Evolutionary conservation across 1,139 yeast genomes (phyloP), one percentile per base, ranked within the genome.

Genomic region (Yamadazyma aaseri): DNA sequence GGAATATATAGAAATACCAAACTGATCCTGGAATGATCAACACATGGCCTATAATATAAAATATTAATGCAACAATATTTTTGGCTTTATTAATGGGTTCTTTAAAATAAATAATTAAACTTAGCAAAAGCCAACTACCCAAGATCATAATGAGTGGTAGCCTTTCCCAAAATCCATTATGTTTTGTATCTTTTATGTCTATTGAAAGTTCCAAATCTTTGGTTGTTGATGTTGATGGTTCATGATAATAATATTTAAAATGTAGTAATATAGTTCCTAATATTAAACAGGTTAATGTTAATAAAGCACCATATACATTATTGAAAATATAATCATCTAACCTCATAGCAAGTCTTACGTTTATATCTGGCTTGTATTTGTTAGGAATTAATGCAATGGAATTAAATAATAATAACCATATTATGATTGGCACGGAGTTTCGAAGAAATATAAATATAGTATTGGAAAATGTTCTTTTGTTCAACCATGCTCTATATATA

Each of bases 1-100:
- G 84, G 63, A 79, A 80, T n/a, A 79, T 73, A 49, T 81, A 80
- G 9, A 81, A 60, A 60, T 80, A 81, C 21, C 79, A 69, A 1
- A 81, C 74, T 0, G 83, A 77, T 38, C 79, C 52, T n/a, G 81
- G 71, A 1, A 86, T 85, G 4, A 72, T 76, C 16, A 73, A 64
- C 30, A 80, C 63, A 52, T 81, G 87, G 26, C 77, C 65, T 18
- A 80, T 51, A 10, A 80, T 84, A 49, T 80, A 80, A 22, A 77
- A 74, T 30, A 68, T 53, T 81, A 84, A 77, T 2, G 86, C 81
- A 20, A 68, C 36, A 15, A 78, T 41, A 50, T 81, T 86, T 44
- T 73, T 69, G 34, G 47, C 45, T n/a, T 53, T 46, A 33, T 42
- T 38, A 21, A 56, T 41, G 9, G 65, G 58, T 26, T 55, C 53